These are phyloP conservation scores for Apostasia ramifera DNA, from an alignment of 106 monocot genomes.

Conservation along the genomic window DNA sequence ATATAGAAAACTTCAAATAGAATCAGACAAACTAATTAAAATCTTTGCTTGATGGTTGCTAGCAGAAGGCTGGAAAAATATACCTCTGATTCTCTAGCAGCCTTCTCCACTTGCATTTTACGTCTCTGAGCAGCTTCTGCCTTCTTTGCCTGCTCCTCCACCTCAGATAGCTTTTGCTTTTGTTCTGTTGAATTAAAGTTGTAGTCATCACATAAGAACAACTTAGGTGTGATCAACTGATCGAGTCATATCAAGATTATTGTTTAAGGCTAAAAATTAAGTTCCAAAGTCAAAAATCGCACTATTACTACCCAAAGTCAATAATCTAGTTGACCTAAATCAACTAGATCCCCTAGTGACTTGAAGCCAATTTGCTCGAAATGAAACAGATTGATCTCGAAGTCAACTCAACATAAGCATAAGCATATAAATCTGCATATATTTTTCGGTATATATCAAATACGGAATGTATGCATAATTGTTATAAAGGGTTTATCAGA, in stretches of 20 bases:
- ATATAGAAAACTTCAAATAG: neutral
- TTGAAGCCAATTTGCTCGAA: too few relatives aligned
- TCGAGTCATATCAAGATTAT: neutral
- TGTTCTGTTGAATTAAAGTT: conserved; percentile 36
- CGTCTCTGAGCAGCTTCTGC: conserved; percentile 88
- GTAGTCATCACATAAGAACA: neutral
- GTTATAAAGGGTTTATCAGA: too few relatives aligned
- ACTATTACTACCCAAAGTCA: too few relatives aligned
- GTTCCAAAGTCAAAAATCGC: too few relatives aligned
- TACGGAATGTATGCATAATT: too few relatives aligned
- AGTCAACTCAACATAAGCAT: too few relatives aligned
- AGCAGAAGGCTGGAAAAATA: neutral
- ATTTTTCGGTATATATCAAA: too few relatives aligned
- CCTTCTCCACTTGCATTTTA: conserved; percentile 92
- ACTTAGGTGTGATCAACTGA: neutral
- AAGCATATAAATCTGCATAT: too few relatives aligned
- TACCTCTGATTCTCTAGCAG: conserved; percentile 75
- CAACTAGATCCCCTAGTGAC: too few relatives aligned
- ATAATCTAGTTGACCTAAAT: too few relatives aligned
- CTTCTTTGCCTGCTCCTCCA: conserved; percentile 86
- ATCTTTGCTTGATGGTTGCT: neutral
- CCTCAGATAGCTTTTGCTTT: conserved; percentile 89
- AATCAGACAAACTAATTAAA: neutral
- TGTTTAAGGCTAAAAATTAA: too few relatives aligned
- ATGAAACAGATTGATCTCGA: too few relatives aligned